Conservation (phyloP, 2,329 filamentous ascomycete genomes). For the Neurospora sp. region DNA sequence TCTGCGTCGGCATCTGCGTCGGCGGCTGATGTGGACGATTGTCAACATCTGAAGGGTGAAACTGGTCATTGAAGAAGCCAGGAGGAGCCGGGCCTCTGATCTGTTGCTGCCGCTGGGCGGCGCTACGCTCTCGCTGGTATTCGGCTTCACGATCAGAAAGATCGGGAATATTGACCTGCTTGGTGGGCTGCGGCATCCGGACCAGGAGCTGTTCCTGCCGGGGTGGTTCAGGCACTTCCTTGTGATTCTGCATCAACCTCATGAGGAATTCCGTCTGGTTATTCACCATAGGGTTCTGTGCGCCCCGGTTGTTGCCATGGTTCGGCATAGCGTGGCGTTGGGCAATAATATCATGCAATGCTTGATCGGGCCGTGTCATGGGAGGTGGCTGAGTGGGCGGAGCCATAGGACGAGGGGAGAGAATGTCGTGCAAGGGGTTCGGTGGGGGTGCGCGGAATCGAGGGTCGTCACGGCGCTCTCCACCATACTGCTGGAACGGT, state of each 20-base stretch:
- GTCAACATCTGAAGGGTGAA: constrained; percentile 39
- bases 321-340: constrained; percentile 47
- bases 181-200: constrained; percentile 41
- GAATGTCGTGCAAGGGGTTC: constrained; percentile 40
- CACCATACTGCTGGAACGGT: constrained; percentile 36
- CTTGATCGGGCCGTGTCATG: constrained; percentile 43
- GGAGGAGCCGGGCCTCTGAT: constrained; percentile 38
- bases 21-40: constrained; percentile 27
- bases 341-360: constrained; percentile 49
- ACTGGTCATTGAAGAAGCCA: constrained; percentile 44
- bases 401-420: constrained; percentile 36
- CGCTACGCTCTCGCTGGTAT: constrained; percentile 30
- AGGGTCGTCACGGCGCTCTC: constrained; percentile 35
- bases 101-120: constrained; percentile 21
- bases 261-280: constrained; percentile 77
- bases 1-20: constrained; percentile 45
- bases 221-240: constrained; percentile 38
- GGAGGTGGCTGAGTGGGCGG: constrained; percentile 35
- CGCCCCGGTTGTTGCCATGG: constrained; percentile 36
- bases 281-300: constrained; percentile 35
- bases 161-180: constrained; percentile 38
- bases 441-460: constrained; percentile 29
- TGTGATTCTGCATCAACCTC: constrained; percentile 60
- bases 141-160: constrained; percentile 32
- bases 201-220: constrained; percentile 43